Percentiles rank a stretch among this genome's conserved stretches.
These are phyloP conservation scores for Limtongia smithiae DNA, from an alignment of 805 yeast species.

Conservation along the genomic window DNA sequence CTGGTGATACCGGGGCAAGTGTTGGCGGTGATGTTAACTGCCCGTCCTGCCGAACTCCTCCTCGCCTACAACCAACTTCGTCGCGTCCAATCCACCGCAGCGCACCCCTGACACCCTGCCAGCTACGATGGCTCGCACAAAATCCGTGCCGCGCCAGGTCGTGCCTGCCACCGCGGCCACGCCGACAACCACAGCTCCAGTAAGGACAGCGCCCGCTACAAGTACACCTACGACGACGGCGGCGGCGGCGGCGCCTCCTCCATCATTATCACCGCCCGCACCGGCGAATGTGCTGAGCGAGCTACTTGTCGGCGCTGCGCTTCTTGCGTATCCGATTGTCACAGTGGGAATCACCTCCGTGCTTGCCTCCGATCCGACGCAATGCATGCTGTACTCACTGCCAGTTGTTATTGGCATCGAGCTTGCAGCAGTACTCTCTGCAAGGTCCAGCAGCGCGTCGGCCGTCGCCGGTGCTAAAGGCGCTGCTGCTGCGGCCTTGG, in stretches of 20 bases:
- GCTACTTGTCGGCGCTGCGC: not conserved
- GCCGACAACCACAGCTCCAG: too few relatives aligned
- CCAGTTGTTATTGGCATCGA: not conserved
- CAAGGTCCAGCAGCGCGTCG: too few relatives aligned
- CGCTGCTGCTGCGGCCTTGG: not conserved
- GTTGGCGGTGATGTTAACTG: too few relatives aligned
- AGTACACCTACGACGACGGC: not conserved
- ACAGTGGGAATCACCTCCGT: slow-evolving; percentile 27
- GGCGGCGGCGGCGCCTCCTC: not conserved
- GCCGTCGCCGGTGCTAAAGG: too few relatives aligned
- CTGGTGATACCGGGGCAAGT: too few relatives aligned
- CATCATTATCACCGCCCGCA: not conserved
- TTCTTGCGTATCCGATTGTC: slow-evolving; percentile 11
- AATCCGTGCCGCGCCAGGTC: slow-evolving; percentile 8
- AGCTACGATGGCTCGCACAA: slow-evolving; percentile 12
- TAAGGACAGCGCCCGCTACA: not conserved
- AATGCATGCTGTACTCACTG: not conserved
- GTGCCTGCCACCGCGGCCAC: too few relatives aligned
- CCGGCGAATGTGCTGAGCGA: too few relatives aligned
- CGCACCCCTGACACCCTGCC: not conserved
- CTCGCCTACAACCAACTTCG: too few relatives aligned
- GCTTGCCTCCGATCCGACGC: slow-evolving; percentile 23
- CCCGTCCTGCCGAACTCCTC: too few relatives aligned
- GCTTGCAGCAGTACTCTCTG: not conserved
- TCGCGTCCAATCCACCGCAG: too few relatives aligned